Conservation (phyloP, 208 protist species). For the Angomonas deanei region DNA sequence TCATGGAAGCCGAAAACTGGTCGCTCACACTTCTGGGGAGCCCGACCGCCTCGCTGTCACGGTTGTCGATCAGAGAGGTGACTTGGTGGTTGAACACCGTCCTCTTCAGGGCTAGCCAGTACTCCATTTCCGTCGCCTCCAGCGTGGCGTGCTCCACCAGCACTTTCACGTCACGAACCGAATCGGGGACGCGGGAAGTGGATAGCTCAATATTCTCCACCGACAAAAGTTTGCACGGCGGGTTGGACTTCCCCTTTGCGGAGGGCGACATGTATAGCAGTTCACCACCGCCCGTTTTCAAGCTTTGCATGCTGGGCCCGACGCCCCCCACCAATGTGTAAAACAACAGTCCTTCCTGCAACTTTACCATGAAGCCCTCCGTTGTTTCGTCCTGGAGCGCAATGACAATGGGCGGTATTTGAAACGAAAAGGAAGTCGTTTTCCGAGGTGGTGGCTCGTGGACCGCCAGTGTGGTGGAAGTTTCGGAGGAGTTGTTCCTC, state of each 20-base stretch:
- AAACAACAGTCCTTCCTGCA: not conserved
- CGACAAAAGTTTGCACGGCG: not conserved
- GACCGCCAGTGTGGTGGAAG: not conserved
- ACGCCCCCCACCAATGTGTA: not conserved
- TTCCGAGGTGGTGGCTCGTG: not conserved
- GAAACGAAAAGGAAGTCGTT: not conserved
- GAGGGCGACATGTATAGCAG: not conserved
- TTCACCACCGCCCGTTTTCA: not conserved
- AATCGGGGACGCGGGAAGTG: not conserved
- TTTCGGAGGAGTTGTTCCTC: not conserved
- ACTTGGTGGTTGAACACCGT: not conserved
- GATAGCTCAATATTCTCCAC: not conserved
- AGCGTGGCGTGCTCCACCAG: not conserved
- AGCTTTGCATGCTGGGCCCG: not conserved
- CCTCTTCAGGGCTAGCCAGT: not conserved
- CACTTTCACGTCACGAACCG: not conserved
- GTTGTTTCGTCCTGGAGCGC: not conserved
- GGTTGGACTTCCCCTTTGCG: no score
- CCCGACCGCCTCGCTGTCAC: not conserved
- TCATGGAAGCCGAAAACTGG: slow-evolving; percentile 1
- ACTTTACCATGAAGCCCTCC: not conserved
- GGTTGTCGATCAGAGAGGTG: not conserved
- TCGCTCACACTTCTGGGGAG: not conserved
- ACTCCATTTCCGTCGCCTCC: not conserved
- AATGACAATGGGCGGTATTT: not conserved